A percentile compares a stretch with the other conserved stretches of the same genome.
Evolutionary conservation across 2,329 filamentous ascomycete species (phyloP).

Genomic region (Ophiostoma piceae): DNA sequence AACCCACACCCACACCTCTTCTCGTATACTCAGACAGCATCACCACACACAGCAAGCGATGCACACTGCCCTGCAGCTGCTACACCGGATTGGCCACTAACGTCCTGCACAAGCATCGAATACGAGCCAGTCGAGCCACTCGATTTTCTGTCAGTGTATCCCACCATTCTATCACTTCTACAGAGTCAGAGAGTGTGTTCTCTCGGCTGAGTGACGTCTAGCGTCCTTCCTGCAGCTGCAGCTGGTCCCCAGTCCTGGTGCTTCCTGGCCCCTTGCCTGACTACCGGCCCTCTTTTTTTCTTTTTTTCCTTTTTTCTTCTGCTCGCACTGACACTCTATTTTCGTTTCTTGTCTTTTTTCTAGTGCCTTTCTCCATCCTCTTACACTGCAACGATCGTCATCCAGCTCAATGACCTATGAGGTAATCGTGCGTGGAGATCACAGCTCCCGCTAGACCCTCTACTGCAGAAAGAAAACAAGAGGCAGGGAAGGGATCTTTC

Average conservation of each 20-base stretch:
- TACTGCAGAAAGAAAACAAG: conserved; percentile 4
- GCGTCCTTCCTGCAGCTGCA: conserved; percentile 1
- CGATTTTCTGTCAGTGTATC: not conserved
- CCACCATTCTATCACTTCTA: not conserved
- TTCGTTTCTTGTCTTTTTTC: not conserved
- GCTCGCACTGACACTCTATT: not conserved
- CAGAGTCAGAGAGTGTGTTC: not conserved
- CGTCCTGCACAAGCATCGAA: conserved; percentile 20
- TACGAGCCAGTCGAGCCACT: conserved; percentile 18
- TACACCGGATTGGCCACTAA: conserved; percentile 21
- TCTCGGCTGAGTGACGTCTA: not conserved
- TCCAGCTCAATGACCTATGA: conserved; percentile 19
- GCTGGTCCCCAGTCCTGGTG: not conserved
- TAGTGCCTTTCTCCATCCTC: not conserved
- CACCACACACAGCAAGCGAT: conserved; percentile 13
- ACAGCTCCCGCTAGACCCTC: conserved; percentile 3
- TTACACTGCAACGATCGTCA: conserved; percentile 4
- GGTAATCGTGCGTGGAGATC: conserved; percentile 19
- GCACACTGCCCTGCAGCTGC: conserved; percentile 16
- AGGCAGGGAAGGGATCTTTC: not conserved
- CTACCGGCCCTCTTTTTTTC: conserved; percentile 12
- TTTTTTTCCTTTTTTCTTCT: not conserved
- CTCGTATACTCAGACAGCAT: conserved; percentile 11
- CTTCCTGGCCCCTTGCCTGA: not conserved
- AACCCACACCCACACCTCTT: not conserved